Evolutionary conservation across 2,329 filamentous ascomycete species (phyloP), one percentile per base, ranked within the genome.

Genomic region (Hypoxylon sp.): DNA sequence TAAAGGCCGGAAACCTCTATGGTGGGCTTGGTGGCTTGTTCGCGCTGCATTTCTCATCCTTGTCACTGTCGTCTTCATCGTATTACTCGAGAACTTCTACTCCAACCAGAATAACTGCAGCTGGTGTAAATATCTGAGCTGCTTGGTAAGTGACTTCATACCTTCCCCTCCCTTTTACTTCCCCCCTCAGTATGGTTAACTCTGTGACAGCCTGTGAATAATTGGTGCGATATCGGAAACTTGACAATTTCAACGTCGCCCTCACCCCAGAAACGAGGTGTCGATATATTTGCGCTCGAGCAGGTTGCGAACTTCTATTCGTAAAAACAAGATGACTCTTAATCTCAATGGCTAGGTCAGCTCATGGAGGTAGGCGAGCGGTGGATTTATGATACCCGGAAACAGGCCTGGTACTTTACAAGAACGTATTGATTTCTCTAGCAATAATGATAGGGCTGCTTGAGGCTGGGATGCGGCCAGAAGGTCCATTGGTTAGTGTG

Each of bases 11-110:
- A 97, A 97, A 79, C 92, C 92, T 22, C 85, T 97, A 6, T 99
- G 96, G 96, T 99, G 96, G 96, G 92, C 84, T 5, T 99, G 96
- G 96, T 98, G 95, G 95, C 81, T 97, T 22, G 86, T 98, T 29
- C 88, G 96, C 17, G 92, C 88, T 0, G 93, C 87, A 0, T 91
- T 92, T 24, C 83, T 99, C 57, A 87, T 97, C 6, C 87, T 90
- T n/a, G 92, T 94, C 35, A 84, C 97, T 37, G 87, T 97, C 44
- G 91, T 91, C 1, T 98, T 98, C 78, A 92, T 97, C 68, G 82
- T 98, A 48, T 84, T 99, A 59, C 80, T 98, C 67, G 90, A 94
- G 78, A 96, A 98, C 82, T 99, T 99, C 79, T 98, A 98, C 81
- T 88, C 88, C 70, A 90, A 91, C 79, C 87, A 88, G 66, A 89